Evolutionary conservation across 2,329 filamentous ascomycete species (phyloP).

Genomic region (Chaetomiaceae sp.): DNA sequence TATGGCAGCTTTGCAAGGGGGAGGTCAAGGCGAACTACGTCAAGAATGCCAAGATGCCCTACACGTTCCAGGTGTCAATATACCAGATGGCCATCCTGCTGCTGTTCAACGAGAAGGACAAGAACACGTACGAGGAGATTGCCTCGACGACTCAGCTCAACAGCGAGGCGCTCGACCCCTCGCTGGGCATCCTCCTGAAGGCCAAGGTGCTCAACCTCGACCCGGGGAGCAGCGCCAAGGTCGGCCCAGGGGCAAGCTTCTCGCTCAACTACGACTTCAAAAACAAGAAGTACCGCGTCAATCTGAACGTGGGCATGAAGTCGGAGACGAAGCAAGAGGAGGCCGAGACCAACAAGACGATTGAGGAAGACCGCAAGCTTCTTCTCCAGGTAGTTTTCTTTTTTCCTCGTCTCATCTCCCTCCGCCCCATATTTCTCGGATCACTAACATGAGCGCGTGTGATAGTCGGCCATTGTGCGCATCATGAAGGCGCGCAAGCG

Average conservation of each 20-base stretch:
- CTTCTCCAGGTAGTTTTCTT: constrained; percentile 75
- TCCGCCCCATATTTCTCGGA: background rate
- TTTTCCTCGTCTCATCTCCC: too few relatives aligned
- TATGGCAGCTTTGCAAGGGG: constrained; percentile 98
- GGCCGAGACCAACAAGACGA: constrained; percentile 97
- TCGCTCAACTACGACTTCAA: constrained; percentile 92
- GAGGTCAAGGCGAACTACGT: constrained; percentile 93
- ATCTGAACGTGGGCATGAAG: constrained; percentile 91
- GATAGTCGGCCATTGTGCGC: constrained; percentile 90
- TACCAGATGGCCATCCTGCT: constrained; percentile 97
- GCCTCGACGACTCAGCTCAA: constrained; percentile 73
- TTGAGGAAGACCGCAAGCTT: constrained; percentile 95
- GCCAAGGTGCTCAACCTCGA: constrained; percentile 78
- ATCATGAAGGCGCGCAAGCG: constrained; percentile 99
- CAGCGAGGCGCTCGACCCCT: constrained; percentile 79
- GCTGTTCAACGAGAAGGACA: constrained; percentile 89
- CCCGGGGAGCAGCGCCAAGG: constrained; percentile 65
- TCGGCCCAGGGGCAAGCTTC: constrained; percentile 73
- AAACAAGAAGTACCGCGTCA: constrained; percentile 96
- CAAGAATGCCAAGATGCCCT: constrained; percentile 83
- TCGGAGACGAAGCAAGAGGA: constrained; percentile 95
- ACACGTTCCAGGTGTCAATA: constrained; percentile 94
- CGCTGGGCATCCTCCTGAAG: constrained; percentile 81
- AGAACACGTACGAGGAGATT: constrained; percentile 83
- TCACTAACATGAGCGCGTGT: constrained; percentile 19